A percentile compares a stretch with the other conserved stretches of the same genome.
Conservation (phyloP, 495 filamentous ascomycete genomes). For the Jackrogersella minutella region DNA sequence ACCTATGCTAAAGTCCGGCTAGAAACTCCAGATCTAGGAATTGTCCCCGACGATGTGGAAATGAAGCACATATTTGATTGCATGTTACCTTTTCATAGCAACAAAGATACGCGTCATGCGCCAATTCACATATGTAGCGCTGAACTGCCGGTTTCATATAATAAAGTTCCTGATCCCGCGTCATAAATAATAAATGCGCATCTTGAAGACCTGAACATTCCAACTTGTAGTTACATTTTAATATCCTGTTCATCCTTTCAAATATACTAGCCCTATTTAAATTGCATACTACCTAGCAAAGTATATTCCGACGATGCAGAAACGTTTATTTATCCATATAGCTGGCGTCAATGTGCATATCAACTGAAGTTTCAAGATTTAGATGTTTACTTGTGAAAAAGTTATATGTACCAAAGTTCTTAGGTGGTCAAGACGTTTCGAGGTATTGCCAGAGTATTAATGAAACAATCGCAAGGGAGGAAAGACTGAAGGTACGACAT, state of each 20-base stretch:
- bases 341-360: neutral
- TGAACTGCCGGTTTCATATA: neutral
- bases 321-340: no score
- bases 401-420: no score
- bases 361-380: neutral
- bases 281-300: no score
- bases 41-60: neutral
- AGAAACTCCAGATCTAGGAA: neutral
- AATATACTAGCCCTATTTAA: no score
- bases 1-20: constrained; percentile 2
- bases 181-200: neutral
- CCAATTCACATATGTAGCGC: neutral
- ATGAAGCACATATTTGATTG: constrained; percentile 2
- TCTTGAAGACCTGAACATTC: neutral
- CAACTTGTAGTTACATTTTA: neutral
- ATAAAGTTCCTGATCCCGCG: neutral
- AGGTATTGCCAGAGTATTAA: neutral
- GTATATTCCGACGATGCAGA: no score
- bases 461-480: neutral
- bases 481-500: neutral
- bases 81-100: neutral
- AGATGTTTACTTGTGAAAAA: no score
- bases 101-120: constrained; percentile 1
- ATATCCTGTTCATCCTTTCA: neutral
- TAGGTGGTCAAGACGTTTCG: neutral